A percentile compares a stretch with the other conserved stretches of the same genome.
These are phyloP conservation scores for Sporothrix euskadiensis DNA, from an alignment of 2,329 filamentous ascomycete species.

Conservation along the genomic window DNA sequence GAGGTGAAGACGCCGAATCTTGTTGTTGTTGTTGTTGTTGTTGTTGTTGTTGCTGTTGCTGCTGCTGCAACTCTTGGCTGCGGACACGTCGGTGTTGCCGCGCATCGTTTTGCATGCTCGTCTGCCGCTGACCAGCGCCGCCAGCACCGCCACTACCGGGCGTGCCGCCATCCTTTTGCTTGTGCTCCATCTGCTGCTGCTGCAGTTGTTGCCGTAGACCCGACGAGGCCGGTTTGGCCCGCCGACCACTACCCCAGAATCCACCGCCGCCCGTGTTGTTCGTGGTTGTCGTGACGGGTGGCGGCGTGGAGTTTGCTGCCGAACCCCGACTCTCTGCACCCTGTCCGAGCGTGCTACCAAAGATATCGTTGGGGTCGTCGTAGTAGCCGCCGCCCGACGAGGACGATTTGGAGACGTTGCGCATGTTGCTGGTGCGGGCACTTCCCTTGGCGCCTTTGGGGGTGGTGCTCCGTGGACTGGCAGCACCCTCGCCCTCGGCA, in stretches of 20 bases:
- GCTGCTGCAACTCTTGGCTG: constrained; percentile 14
- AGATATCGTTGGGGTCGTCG: not conserved
- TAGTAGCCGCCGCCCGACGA: not conserved
- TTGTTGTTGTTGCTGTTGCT: not conserved
- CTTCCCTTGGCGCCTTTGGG: not conserved
- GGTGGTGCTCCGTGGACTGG: not conserved
- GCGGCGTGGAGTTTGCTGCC: not conserved
- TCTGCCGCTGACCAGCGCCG: not conserved
- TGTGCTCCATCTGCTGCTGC: constrained; percentile 25
- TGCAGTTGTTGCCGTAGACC: constrained; percentile 27
- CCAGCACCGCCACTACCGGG: not conserved
- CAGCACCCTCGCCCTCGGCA: not conserved
- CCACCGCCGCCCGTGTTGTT: constrained; percentile 10
- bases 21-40: not conserved
- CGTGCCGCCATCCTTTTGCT: constrained; percentile 29
- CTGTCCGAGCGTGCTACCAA: not conserved
- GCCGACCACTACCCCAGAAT: constrained; percentile 28
- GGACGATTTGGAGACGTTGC: not conserved
- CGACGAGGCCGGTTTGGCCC: not conserved
- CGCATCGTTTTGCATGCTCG: constrained; percentile 19
- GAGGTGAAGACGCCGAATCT: not conserved
- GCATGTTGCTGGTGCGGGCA: not conserved
- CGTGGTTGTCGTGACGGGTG: not conserved
- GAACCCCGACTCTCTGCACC: not conserved
- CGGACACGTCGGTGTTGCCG: not conserved